Base-by-base conservation (phyloP, 177 flowering plant species). In the Vitis hybrid region DNA sequence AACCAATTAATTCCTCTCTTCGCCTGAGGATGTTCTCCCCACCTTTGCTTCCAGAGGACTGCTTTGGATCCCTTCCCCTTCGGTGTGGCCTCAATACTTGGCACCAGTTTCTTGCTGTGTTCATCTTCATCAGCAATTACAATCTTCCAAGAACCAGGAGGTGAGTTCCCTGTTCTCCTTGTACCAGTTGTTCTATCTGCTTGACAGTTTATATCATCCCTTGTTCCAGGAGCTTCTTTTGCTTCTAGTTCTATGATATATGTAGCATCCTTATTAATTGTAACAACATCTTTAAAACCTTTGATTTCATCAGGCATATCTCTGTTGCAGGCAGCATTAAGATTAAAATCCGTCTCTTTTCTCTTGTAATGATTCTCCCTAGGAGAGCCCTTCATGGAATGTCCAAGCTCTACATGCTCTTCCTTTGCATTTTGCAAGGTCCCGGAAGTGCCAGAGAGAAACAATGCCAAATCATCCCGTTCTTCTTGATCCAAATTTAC, bases 401-500 rank as follows among this genome's bases (percentile, higher is more conserved):
- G 15, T 62, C 68, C 53, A 12, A 49, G 58, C 56, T 72, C 78
- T 10, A 60, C 49, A 69, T 14, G 52, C 51, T 68, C 77, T 58
- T 73, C 74, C 50, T 70, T 77, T 39, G 60, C 39, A 63, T 66
- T 66, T 56, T 75, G 77, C 16, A 75, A 73, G 56, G 70, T 62
- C 48, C 71, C 79, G 13, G 85, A 73, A 65, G 76, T 68, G 52
- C 92, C 94, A 65, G 92, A 86, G 13, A 94, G 88, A 82, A 94
- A 94, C 70, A 79, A 61, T 9, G 96, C 94, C 57, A 94, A 69
- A 78, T 91, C 98, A 76, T 89, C 89, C 20, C 93, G 70, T 72
- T 94, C 98, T 64, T 86, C 85, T 76, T 89, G 83, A 80, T 94
- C 83, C 57, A 91, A 78, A 66, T 90, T 81, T 59, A 94, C 89